Base-by-base conservation (phyloP, 2,329 filamentous ascomycete genomes). In the Diaporthe sp. region DNA sequence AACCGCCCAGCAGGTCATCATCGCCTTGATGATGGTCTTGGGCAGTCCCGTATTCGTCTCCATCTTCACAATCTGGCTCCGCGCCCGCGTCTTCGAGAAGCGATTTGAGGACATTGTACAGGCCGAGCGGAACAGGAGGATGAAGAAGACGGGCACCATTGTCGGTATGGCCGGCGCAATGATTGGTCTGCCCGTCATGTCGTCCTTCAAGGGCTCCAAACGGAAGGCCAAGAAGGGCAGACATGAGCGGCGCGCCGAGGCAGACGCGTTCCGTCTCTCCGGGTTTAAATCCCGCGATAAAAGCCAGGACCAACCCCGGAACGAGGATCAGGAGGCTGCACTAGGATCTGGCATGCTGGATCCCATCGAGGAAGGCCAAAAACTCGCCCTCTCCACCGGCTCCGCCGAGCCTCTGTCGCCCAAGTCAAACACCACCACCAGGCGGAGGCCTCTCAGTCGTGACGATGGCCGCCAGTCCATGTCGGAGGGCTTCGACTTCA, bases 11-110 rank as follows among this genome's bases (percentile, higher is more conserved):
- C 93, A 94, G 79, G 83, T 89, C 28, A 82, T 93, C 17, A 85
- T 94, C 7, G 93, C 92, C 79, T 74, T 91, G 3, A 85, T 93
- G 58, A 91, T 94, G 75, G 85, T 94, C 42, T 81, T 92, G 10
- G 93, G 93, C 4, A 90, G 90, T 72, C 88, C 90, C 2, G 91
- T 94, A 42, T 90, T 91, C 79, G 91, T 94, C 2, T 92, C 90
- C 5, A 89, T 90, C 9, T 90, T 90, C 75, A 92, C 93, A 1
- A 88, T 94, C 3, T 82, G 88, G 68, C 87, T 92, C 9, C 87
- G 92, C 42, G 91, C 89, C 79, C 85, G 86, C 77, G 90, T 89
- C 12, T 94, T 94, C 79, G 90, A 93, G 81, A 85, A 84, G 71
- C 89, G 90, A 58, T 92, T 94, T 79, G 82, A 88, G 77, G 85